Conservation (phyloP, 73 alveolate species). For the Tetrahymena borealis region DNA sequence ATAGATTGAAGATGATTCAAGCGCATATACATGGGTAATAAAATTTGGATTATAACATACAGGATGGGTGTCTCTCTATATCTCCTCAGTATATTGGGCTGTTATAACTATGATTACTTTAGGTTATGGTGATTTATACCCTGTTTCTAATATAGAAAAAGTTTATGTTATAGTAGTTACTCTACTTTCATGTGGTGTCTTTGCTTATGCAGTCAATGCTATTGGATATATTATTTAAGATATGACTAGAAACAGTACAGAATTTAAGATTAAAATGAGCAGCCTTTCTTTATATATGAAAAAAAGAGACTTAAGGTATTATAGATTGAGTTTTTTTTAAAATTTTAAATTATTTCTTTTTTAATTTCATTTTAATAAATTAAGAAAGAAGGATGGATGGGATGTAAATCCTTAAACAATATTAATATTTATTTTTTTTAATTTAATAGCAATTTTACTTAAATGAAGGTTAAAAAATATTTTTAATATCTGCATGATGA, state of each 20-base stretch:
- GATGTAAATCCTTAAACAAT: too few relatives aligned
- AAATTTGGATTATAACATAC: conserved; percentile 44
- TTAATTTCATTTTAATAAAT: too few relatives aligned
- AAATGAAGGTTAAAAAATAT: neutral
- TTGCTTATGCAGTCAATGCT: conserved; percentile 60
- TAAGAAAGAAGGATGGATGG: too few relatives aligned
- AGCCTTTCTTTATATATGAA: neutral
- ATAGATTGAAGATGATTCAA: conserved; percentile 15
- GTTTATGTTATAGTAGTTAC: conserved; percentile 52
- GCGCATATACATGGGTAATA: conserved; percentile 31
- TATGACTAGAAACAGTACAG: neutral
- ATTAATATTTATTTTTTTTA: neutral
- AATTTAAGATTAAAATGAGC: neutral
- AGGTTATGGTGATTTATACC: conserved; percentile 77
- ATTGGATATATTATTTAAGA: conserved; percentile 44
- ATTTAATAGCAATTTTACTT: neutral
- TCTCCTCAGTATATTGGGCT: conserved; percentile 70
- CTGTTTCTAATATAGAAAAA: conserved; percentile 52
- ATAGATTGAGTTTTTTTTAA: neutral
- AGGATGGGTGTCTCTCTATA: conserved; percentile 35
- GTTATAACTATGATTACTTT: conserved; percentile 78
- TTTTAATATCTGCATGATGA: neutral
- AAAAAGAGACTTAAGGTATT: neutral
- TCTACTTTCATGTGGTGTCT: conserved; percentile 63
- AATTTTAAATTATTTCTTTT: neutral